Base-by-base conservation (phyloP, 176 grass and related monocot genomes). In the Carex myosuroides region DNA sequence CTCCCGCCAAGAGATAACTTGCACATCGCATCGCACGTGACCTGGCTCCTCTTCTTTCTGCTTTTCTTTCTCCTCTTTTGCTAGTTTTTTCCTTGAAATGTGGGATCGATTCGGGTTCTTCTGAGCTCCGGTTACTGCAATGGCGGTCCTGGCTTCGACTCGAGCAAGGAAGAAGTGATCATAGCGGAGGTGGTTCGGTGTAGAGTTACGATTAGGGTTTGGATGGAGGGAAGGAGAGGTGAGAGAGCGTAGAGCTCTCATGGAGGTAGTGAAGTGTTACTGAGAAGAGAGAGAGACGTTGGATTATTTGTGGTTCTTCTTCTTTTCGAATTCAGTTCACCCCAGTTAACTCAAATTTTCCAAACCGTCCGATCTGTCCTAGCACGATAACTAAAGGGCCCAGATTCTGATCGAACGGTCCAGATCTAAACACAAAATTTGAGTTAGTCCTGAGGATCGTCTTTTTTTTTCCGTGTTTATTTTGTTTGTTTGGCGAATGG, bases 1-100 rank as follows among this genome's bases (percentile, higher is more conserved):
- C 92, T 98, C 95, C 20, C 92, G 95, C 95, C 95, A 98, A 44
- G 95, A 98, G 78, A 98, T 87, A 33, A 98, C 90, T 72, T 94
- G 90, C 85, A 97, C 90, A 74, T 94, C 92, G 90, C 95, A 94
- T 64, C 85, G 85, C 82, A 94, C 90, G 26, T 81, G 53, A 58
- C 75, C 60, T 0, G 81, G 35, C 18, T 80, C 86, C 74, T 75
- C 86, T 2, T 59, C 81, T 50, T 74, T 53, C 8, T 60, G 29
- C 33, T 50, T 68, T 68, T 20, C 24, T 13, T 64, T 66, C 21
- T 41, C 54, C 55, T 60, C 68, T 41, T 13, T 73, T 42, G 52
- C n/a, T 14, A 13, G 8, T 24, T 54, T 70, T 68, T 48, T 44
- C 14, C 17, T 69, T 18, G 52, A 30, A 55, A 41, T 55, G 57